phyloP scores from a whole-genome alignment of 176 grass and related monocot genomes.

The Triticum timopheevii region DNA sequence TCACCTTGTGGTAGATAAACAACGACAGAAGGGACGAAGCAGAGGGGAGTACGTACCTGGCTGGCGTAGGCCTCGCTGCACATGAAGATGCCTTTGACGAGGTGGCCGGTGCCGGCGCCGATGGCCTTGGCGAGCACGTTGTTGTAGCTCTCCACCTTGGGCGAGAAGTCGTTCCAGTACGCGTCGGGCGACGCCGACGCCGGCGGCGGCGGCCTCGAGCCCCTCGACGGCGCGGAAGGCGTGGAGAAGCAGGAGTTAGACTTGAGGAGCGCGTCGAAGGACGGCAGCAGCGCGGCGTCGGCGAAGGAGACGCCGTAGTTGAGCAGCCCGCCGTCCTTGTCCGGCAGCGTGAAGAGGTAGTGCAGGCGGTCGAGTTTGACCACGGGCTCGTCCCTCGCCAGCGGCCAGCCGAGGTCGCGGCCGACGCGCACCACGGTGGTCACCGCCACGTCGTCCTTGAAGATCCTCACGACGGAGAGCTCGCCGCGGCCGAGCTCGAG shows the following conservation, averaged over 20 bases:
- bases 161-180: slow-evolving; percentile 80
- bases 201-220: not conserved
- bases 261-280: slow-evolving; percentile 69
- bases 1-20: too few species aligned
- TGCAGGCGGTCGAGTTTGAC: slow-evolving; percentile 70
- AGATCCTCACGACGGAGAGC: slow-evolving; percentile 50
- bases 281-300: slow-evolving; percentile 36
- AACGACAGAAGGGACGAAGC: not conserved
- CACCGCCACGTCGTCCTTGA: slow-evolving; percentile 53
- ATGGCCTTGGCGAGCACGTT: slow-evolving; percentile 71
- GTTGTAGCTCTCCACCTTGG: slow-evolving; percentile 75
- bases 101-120: slow-evolving; percentile 68
- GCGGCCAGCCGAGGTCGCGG: slow-evolving; percentile 70
- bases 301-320: slow-evolving; percentile 91
- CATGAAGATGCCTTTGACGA: slow-evolving; percentile 92
- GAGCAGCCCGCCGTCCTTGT: slow-evolving; percentile 63
- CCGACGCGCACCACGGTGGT: slow-evolving; percentile 70
- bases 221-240: slow-evolving; percentile 32
- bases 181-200: slow-evolving; percentile 28
- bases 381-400: slow-evolving; percentile 89
- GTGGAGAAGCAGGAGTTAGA: slow-evolving; percentile 65
- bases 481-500: slow-evolving; percentile 70
- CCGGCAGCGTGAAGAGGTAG: slow-evolving; percentile 88
- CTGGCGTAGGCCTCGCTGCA: slow-evolving; percentile 72
- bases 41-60: slow-evolving; percentile 42